Percentiles rank a stretch among this genome's conserved stretches.
These are phyloP conservation scores for Silene uniflora DNA, from an alignment of 148 eudicot genomes.

Conservation along the genomic window DNA sequence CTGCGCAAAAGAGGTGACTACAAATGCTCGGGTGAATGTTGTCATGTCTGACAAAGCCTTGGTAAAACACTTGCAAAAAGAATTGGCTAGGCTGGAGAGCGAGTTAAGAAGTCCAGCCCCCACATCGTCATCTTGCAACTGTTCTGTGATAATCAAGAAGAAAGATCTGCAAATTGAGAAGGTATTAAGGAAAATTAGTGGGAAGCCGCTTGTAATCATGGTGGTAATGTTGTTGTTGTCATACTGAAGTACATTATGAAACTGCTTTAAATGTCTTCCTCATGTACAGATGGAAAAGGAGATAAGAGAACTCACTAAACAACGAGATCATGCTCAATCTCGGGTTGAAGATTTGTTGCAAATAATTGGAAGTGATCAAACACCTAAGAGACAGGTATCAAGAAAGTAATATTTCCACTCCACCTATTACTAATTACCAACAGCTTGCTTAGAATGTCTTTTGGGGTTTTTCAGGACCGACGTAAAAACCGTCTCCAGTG, in stretches of 20 bases:
- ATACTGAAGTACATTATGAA: not conserved
- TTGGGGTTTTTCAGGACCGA: slow-evolving; percentile 31
- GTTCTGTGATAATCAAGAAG: slow-evolving; percentile 63
- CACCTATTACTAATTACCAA: not conserved
- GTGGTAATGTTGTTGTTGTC: not conserved
- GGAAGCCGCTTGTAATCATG: not conserved
- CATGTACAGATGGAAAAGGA: slow-evolving; percentile 73
- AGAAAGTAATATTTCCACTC: not conserved
- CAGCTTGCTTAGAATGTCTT: not conserved
- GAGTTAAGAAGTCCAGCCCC: slow-evolving; percentile 84
- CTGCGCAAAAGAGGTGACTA: slow-evolving; percentile 90
- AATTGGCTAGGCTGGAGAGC: slow-evolving; percentile 83
- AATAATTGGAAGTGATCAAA: slow-evolving; percentile 48
- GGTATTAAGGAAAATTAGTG: slow-evolving; percentile 33
- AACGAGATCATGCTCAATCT: slow-evolving; percentile 80
- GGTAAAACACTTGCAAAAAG: slow-evolving; percentile 92
- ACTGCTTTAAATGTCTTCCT: not conserved
- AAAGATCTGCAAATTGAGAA: slow-evolving; percentile 86
- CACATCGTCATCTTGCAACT: slow-evolving; percentile 55
- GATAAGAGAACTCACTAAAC: slow-evolving; percentile 65
- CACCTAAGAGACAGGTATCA: slow-evolving; percentile 41
- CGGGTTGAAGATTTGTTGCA: slow-evolving; percentile 68
- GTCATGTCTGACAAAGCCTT: slow-evolving; percentile 98
- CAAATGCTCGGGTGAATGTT: slow-evolving; percentile 97
- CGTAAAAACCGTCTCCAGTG: slow-evolving; percentile 34